Conservation (phyloP, 495 filamentous ascomycete genomes). For the Daldinia grandis region DNA sequence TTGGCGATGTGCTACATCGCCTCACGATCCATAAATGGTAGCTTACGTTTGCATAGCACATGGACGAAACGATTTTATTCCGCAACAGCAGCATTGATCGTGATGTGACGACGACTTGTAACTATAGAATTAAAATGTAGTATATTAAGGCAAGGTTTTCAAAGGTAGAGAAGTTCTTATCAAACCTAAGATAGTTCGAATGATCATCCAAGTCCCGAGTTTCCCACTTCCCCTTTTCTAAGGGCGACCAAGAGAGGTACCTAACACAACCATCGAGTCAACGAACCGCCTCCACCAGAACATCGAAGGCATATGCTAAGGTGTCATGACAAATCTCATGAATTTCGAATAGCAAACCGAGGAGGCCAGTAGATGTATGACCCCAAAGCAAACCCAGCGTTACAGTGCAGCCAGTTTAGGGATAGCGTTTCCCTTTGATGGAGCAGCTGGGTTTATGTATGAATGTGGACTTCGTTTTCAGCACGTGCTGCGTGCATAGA, state of each 20-base stretch:
- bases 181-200: neutral
- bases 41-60: constrained; percentile 21
- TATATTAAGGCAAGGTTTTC: neutral
- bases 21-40: constrained; percentile 1
- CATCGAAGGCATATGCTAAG: no score
- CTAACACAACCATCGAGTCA: neutral
- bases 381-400: no score
- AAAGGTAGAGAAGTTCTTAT: neutral
- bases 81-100: neutral
- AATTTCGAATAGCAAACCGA: no score
- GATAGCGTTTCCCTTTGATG: no score
- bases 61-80: constrained; percentile 19
- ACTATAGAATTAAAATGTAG: neutral
- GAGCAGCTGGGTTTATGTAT: no score
- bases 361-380: no score
- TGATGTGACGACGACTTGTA: neutral
- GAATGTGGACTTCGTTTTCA: no score
- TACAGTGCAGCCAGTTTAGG: no score
- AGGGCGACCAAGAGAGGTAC: neutral
- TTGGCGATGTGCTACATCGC: constrained; percentile 1
- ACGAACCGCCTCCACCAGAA: no score
- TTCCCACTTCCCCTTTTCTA: neutral
- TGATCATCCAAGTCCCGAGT: neutral
- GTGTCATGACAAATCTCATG: no score
- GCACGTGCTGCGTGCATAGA: no score